Evolutionary conservation across 2,329 filamentous ascomycete genomes (phyloP).

Genomic region (Hyphodiscus sp.): DNA sequence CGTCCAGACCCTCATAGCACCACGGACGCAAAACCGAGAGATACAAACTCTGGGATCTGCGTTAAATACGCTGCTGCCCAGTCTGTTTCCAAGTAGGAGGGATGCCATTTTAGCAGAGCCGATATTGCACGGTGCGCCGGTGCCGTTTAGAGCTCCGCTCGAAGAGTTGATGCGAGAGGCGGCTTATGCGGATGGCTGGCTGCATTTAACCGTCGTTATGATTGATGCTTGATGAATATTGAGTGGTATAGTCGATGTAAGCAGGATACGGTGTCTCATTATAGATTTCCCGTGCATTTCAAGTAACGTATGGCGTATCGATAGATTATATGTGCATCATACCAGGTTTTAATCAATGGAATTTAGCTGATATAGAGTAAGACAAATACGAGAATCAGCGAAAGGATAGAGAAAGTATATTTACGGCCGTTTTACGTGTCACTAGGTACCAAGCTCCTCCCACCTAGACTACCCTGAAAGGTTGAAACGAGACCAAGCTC

Average conservation of each 20-base stretch:
- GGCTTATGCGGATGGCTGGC: constrained; percentile 87
- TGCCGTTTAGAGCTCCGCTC: constrained; percentile 74
- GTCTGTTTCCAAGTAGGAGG: constrained; percentile 78
- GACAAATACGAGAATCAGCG: no score
- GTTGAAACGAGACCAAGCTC: not conserved
- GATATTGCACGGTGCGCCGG: constrained; percentile 75
- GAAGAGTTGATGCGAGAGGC: constrained; percentile 78
- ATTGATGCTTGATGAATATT: constrained; percentile 13
- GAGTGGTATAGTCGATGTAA: not conserved
- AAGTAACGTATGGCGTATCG: no score
- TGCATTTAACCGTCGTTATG: constrained; percentile 75
- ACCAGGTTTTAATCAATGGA: no score
- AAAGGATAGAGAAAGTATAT: not conserved
- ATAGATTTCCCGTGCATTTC: no score
- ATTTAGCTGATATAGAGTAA: no score
- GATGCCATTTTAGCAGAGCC: constrained; percentile 79
- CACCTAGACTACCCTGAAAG: no score
- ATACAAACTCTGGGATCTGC: constrained; percentile 69
- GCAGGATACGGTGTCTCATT: no score
- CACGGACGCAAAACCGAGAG: constrained; percentile 39
- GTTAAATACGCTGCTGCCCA: constrained; percentile 68
- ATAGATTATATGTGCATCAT: no score
- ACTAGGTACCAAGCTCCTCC: not conserved
- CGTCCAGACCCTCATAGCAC: constrained; percentile 67
- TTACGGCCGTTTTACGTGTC: not conserved